Conservation (phyloP, 2,329 filamentous ascomycete genomes). For the Sarocladiaceae sp. region DNA sequence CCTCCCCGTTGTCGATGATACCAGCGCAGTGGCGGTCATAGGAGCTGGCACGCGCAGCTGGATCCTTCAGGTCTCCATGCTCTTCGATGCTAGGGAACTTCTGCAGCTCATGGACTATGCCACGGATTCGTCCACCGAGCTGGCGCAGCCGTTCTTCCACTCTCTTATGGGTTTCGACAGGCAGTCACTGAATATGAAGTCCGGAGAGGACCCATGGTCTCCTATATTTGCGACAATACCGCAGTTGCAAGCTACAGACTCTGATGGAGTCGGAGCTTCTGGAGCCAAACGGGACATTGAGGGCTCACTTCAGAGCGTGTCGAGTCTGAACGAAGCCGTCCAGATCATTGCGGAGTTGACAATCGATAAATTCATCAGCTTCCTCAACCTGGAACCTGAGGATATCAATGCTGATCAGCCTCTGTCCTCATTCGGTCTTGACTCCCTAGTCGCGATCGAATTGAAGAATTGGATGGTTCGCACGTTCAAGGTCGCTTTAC, state of each 20-base stretch:
- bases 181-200: conserved; percentile 14
- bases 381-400: conserved; percentile 15
- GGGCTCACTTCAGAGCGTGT: conserved; percentile 9
- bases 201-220: conserved; percentile 14
- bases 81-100: neutral
- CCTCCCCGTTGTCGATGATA: conserved; percentile 39
- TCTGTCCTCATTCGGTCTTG: conserved; percentile 16
- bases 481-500: conserved; percentile 18
- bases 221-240: conserved; percentile 15
- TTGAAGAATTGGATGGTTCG: conserved; percentile 18
- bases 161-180: conserved; percentile 9
- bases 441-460: conserved; percentile 19
- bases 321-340: conserved; percentile 14
- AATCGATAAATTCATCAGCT: conserved; percentile 16
- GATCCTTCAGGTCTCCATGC: neutral
- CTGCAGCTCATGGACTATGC: neutral
- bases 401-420: conserved; percentile 14
- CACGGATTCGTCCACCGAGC: neutral
- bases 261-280: neutral
- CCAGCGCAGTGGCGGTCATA: neutral
- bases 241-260: neutral
- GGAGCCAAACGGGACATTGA: neutral
- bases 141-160: neutral
- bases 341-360: conserved; percentile 14
- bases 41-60: neutral